A percentile compares a stretch with the other conserved stretches of the same genome.
phyloP scores from a whole-genome alignment of 2,329 filamentous ascomycete species.

The Alternaria brassicicola region DNA sequence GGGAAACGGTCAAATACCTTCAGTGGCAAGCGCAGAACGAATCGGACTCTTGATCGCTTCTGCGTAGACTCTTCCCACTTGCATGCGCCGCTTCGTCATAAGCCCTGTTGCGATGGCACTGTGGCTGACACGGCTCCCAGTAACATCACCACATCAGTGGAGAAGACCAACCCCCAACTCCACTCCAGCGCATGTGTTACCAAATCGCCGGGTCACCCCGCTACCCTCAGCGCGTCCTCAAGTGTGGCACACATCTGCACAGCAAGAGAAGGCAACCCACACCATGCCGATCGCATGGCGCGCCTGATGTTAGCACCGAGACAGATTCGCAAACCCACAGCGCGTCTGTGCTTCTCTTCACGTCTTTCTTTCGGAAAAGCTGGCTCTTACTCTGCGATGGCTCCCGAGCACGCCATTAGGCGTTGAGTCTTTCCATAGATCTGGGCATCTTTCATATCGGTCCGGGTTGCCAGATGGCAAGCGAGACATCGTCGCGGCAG shows the following conservation, averaged over 20 bases:
- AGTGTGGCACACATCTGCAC: background rate
- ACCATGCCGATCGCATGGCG: background rate
- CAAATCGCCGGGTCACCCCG: background rate
- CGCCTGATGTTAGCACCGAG: background rate
- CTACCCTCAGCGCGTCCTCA: background rate
- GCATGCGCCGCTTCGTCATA: background rate
- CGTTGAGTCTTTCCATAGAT: background rate
- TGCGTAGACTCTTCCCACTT: background rate
- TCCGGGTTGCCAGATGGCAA: background rate
- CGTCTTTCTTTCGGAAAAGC: background rate
- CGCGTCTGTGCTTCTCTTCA: background rate
- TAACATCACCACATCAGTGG: background rate
- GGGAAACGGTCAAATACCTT: constrained; percentile 45
- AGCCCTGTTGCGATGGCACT: background rate
- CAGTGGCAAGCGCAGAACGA: constrained; percentile 29
- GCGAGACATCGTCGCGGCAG: constrained; percentile 2
- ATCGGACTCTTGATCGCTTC: background rate
- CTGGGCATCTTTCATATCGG: background rate
- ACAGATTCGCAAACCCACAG: background rate
- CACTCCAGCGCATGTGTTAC: background rate
- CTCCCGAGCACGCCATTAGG: constrained; percentile 11
- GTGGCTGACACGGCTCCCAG: background rate
- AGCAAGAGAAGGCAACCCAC: background rate
- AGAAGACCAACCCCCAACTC: background rate
- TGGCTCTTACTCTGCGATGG: background rate